phyloP scores from a whole-genome alignment of 306 rosid genomes.

The Styphnolobium japonicum region DNA sequence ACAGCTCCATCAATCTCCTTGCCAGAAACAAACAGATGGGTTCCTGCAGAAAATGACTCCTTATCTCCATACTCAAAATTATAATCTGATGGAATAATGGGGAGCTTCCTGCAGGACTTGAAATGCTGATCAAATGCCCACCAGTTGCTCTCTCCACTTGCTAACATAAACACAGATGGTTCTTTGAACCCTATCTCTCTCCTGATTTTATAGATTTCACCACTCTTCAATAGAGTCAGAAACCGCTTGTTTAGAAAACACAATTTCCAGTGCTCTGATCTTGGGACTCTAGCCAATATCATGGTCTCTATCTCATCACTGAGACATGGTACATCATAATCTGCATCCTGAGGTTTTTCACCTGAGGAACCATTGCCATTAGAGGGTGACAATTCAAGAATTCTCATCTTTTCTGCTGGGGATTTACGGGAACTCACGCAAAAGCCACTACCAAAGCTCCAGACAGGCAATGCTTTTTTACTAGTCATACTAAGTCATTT shows the following conservation, averaged over 20 bases:
- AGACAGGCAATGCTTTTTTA: conserved; percentile 23
- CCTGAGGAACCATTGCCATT: conserved; percentile 36
- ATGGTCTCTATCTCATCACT: conserved; percentile 68
- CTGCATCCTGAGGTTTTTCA: conserved; percentile 74
- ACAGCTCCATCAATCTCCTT: conserved; percentile 48
- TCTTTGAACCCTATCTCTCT: conserved; percentile 56
- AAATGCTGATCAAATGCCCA: conserved; percentile 52
- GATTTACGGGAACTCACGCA: conserved; percentile 13
- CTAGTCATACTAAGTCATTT: conserved; percentile 18
- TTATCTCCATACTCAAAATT: conserved; percentile 46
- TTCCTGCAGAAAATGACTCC: conserved; percentile 72
- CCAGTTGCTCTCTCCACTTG: conserved; percentile 65
- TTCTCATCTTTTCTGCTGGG: conserved; percentile 12
- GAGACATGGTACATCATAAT: conserved; percentile 55
- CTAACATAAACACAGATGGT: conserved; percentile 57
- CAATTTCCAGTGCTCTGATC: conserved; percentile 54
- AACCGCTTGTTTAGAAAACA: conserved; percentile 52
- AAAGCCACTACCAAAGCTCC: conserved; percentile 9
- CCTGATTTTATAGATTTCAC: conserved; percentile 66
- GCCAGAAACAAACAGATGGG: conserved; percentile 70
- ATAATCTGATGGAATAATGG: conserved; percentile 56
- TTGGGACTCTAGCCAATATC: conserved; percentile 68
- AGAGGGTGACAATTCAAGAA: not conserved
- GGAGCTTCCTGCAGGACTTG: conserved; percentile 50
- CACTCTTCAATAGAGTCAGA: conserved; percentile 40